These are phyloP conservation scores for Symbiodinium pilosum DNA, from an alignment of 73 alveolate genomes.

Conservation along the genomic window DNA sequence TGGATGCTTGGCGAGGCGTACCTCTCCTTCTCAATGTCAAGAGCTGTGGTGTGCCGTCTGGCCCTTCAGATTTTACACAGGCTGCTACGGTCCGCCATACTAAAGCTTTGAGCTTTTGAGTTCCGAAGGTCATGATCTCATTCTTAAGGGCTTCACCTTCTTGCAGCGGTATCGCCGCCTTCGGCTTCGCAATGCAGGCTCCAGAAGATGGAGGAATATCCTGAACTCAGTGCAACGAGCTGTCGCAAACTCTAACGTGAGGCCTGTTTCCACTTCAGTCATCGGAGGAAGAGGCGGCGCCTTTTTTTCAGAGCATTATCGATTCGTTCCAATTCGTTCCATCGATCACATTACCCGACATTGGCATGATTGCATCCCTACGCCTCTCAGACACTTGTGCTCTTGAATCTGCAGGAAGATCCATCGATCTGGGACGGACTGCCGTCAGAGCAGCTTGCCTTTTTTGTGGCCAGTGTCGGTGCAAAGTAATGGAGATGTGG, in stretches of 20 bases:
- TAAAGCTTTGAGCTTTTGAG: background rate
- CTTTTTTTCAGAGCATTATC: too few species aligned
- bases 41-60: slow-evolving; percentile 57
- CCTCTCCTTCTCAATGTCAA: slow-evolving; percentile 91
- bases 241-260: background rate
- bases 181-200: slow-evolving; percentile 75
- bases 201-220: too few species aligned
- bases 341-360: background rate
- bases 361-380: background rate
- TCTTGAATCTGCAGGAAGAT: background rate
- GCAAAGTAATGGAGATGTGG: background rate
- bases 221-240: background rate
- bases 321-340: too few species aligned
- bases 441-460: background rate
- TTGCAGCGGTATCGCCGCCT: slow-evolving; percentile 80
- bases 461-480: background rate
- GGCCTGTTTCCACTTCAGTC: background rate
- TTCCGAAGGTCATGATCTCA: slow-evolving; percentile 40
- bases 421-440: background rate
- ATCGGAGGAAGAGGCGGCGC: background rate
- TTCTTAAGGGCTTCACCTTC: slow-evolving; percentile 73
- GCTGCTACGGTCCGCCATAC: too few species aligned
- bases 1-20: slow-evolving; percentile 17
- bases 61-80: background rate
- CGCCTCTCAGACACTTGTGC: too few species aligned